Base-by-base conservation (phyloP, 1,284 basidiomycete species). In the Apiotrichum montevideense region DNA sequence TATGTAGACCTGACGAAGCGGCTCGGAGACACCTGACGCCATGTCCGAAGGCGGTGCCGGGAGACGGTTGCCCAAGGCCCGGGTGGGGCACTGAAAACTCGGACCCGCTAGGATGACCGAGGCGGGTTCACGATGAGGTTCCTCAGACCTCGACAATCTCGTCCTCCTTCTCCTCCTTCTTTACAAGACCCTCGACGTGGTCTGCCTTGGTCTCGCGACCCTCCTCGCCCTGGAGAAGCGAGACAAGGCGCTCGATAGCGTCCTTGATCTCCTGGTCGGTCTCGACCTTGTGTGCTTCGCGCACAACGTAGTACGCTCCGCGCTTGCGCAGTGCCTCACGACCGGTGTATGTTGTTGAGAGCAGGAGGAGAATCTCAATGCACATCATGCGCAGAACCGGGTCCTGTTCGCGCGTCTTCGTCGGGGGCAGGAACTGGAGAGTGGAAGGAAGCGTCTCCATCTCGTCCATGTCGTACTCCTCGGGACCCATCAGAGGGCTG, bases 381-480 rank as follows among this genome's bases (percentile, higher is more conserved):
- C 91, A 87, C 57, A 86, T 92, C 51, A 91, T 79, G 0, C 96
- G 85, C 43, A 98, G 81, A 1, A 82, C 84, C 0, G 84, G 68
- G 68, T 98, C 94, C 4, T 80, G 73, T 71, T 99, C 95, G 42
- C 94, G 84, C 60, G 80, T 83, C 77, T 98, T 98, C 15, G 85
- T 85, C 0, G 85, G 81, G 0, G 89, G 87, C 1, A 97, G 82
- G 76, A 98, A 87, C 74, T 98, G 96, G 29, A 98, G 81, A 1
- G 87, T 84, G n/a, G 84, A 79, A 0, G 88, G 92, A 1, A 98
- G 80, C 49, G 84, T 84, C 67, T 98, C 95, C 79, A 94, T 89
- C 56, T 93, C 90, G 64, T 95, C 92, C 2, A 93, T 80, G 59
- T 95, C 90, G 60, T 90, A 86, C 73, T 98, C 95, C 73, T 97